These are phyloP conservation scores for Pezicula carpinea DNA, from an alignment of 2,329 filamentous ascomycete genomes.

Conservation along the genomic window DNA sequence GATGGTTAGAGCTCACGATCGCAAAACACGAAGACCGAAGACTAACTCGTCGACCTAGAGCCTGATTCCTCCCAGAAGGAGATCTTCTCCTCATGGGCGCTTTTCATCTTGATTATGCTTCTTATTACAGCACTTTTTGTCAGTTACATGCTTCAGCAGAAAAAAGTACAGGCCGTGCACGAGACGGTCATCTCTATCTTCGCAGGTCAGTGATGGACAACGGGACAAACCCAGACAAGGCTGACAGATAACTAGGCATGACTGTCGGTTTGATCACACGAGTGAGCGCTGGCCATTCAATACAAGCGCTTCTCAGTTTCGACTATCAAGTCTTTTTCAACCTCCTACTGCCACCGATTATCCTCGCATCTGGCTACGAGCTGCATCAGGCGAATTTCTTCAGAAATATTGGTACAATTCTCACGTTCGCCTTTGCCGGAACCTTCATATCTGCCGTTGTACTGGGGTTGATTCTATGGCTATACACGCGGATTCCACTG, in stretches of 20 bases:
- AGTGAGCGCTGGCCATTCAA: slow-evolving; percentile 73
- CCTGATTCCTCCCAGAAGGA: slow-evolving; percentile 87
- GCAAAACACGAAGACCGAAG: slow-evolving; percentile 8
- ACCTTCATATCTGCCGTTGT: slow-evolving; percentile 98
- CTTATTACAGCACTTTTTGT: slow-evolving; percentile 94
- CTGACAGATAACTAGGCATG: slow-evolving; percentile 62
- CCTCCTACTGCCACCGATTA: slow-evolving; percentile 94
- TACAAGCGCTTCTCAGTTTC: slow-evolving; percentile 90
- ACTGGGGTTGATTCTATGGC: slow-evolving; percentile 79
- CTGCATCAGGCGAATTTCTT: slow-evolving; percentile 99
- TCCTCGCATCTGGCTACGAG: slow-evolving; percentile 94
- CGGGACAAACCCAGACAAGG: neutral
- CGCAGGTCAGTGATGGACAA: slow-evolving; percentile 55
- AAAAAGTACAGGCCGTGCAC: slow-evolving; percentile 94
- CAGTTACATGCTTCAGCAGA: slow-evolving; percentile 93
- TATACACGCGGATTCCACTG: slow-evolving; percentile 84
- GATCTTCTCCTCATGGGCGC: slow-evolving; percentile 91
- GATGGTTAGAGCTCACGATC: slow-evolving; percentile 18
- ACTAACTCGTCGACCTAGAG: slow-evolving; percentile 37
- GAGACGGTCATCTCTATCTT: slow-evolving; percentile 99
- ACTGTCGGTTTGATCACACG: slow-evolving; percentile 86
- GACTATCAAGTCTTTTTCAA: slow-evolving; percentile 99
- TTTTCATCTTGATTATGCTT: slow-evolving; percentile 93
- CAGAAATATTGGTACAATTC: slow-evolving; percentile 92
- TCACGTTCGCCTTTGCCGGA: slow-evolving; percentile 95